phyloP scores from a whole-genome alignment of 129 eudicot genomes.

The Daucus carota region DH1_v3.0 NC_030381.2:46528501-46529000 shows the following conservation, averaged over 20 bases:
- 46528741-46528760: slow-evolving; percentile 77
- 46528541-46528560: slow-evolving; percentile 35
- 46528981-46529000: slow-evolving; percentile 37
- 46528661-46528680: slow-evolving; percentile 49
- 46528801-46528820: slow-evolving; percentile 55
- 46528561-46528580: slow-evolving; percentile 40
- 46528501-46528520: slow-evolving; percentile 32
- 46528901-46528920: slow-evolving; percentile 41
- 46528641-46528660: slow-evolving; percentile 45
- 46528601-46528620: slow-evolving; percentile 73
- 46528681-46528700: slow-evolving; percentile 47
- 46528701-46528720: slow-evolving; percentile 71
- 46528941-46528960: slow-evolving; percentile 60
- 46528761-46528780: slow-evolving; percentile 74
- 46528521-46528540: slow-evolving; percentile 52
- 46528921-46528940: slow-evolving; percentile 38
- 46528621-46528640: slow-evolving; percentile 43
- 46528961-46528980: slow-evolving; percentile 44
- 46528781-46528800: slow-evolving; percentile 55
- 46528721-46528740: slow-evolving; percentile 55
- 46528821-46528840: slow-evolving; percentile 61
- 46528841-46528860: slow-evolving; percentile 76
- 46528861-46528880: slow-evolving; percentile 44
- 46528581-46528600: slow-evolving; percentile 49
- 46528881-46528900: slow-evolving; percentile 43